Evolutionary conservation across 345 rosid species (phyloP).

Genomic region (Citrus mangshanensis): DNA sequence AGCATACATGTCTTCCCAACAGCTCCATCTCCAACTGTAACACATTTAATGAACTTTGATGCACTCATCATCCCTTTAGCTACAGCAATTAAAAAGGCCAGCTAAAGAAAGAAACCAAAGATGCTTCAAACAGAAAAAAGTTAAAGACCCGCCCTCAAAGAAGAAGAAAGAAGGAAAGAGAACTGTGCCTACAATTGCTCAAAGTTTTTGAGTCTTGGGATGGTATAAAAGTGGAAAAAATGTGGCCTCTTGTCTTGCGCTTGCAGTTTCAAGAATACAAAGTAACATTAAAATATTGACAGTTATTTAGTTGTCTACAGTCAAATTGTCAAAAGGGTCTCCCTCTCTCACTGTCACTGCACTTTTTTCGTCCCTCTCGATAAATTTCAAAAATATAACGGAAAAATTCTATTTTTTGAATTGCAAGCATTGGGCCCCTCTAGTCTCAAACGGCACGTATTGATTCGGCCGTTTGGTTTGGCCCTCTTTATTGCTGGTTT

Average conservation of each 20-base stretch:
- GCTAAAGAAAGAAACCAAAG: conserved; percentile 13
- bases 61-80: conserved; percentile 63
- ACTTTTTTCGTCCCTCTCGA: conserved; percentile 50
- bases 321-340: conserved; percentile 43
- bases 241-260: background rate
- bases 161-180: conserved; percentile 15
- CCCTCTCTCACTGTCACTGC: background rate
- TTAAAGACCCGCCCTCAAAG: conserved; percentile 8
- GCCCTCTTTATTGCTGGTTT: conserved; percentile 1
- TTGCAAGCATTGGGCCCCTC: conserved; percentile 39
- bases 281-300: conserved; percentile 9
- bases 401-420: conserved; percentile 31
- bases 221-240: background rate
- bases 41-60: conserved; percentile 97
- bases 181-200: background rate
- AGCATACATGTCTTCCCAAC: conserved; percentile 99
- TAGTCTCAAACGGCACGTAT: conserved; percentile 30
- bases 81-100: conserved; percentile 9
- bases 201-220: background rate
- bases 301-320: conserved; percentile 21
- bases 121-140: conserved; percentile 23
- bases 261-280: conserved; percentile 2
- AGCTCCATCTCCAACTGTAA: conserved; percentile 99
- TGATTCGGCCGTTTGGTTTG: too few species aligned
- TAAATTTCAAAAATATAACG: conserved; percentile 44